phyloP scores from a whole-genome alignment of 495 filamentous ascomycete genomes.

The Lasiosphaeria hispida region DNA sequence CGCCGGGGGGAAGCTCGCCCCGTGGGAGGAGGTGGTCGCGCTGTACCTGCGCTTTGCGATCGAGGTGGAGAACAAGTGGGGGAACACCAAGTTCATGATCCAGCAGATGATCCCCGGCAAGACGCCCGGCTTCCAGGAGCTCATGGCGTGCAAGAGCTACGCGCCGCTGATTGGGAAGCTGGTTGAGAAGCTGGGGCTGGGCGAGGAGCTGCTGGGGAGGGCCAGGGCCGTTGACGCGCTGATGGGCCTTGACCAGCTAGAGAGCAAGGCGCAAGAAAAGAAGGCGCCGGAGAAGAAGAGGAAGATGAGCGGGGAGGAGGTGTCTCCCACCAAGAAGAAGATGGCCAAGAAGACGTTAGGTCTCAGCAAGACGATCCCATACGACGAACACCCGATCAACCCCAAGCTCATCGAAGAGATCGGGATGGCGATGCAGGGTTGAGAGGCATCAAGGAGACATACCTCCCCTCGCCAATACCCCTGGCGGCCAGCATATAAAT shows the following conservation, averaged over 20 bases:
- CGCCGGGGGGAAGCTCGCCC: conserved; percentile 60
- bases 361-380: not conserved
- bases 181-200: conserved; percentile 56
- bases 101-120: conserved; percentile 83
- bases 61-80: conserved; percentile 76
- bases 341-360: conserved; percentile 1
- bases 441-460: no score
- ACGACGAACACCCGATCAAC: not conserved
- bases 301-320: conserved; percentile 15
- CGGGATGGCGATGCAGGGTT: no score
- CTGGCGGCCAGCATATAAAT: conserved; percentile 1
- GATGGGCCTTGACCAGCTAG: conserved; percentile 47
- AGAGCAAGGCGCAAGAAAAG: not conserved
- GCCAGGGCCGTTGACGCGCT: conserved; percentile 63
- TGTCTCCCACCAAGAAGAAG: not conserved
- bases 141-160: conserved; percentile 63
- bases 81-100: conserved; percentile 91
- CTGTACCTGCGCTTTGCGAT: conserved; percentile 70
- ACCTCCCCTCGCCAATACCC: no score
- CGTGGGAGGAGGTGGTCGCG: conserved; percentile 72
- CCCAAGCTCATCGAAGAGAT: no score
- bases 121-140: conserved; percentile 49
- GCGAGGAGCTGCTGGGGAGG: conserved; percentile 55
- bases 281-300: conserved; percentile 14
- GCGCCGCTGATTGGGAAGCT: conserved; percentile 56